Conservation (phyloP, 1,284 basidiomycete species). For the Apiotrichum akiyoshidainum region DNA sequence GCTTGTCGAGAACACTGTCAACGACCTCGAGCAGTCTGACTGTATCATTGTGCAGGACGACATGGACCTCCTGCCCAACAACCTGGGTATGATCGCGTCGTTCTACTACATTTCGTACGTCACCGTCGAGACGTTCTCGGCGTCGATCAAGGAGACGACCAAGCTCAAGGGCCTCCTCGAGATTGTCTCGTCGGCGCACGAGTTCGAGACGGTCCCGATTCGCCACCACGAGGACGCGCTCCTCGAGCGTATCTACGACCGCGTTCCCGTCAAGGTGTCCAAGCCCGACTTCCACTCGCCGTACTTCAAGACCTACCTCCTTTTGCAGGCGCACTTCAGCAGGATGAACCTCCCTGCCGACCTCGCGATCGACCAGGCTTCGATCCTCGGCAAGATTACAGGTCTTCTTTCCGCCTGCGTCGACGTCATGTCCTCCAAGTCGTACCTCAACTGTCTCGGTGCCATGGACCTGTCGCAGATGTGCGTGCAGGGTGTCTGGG, state of each 20-base stretch:
- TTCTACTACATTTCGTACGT: slow-evolving; percentile 69
- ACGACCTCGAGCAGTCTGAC: slow-evolving; percentile 87
- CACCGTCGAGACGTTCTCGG: slow-evolving; percentile 92
- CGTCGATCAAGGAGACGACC: slow-evolving; percentile 93
- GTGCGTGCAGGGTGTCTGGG: slow-evolving; percentile 98
- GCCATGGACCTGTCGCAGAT: slow-evolving; percentile 99
- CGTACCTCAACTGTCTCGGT: slow-evolving; percentile 86
- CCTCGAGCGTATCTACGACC: slow-evolving; percentile 85
- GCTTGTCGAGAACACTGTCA: slow-evolving; percentile 87
- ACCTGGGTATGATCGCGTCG: slow-evolving; percentile 92
- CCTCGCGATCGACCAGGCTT: slow-evolving; percentile 81
- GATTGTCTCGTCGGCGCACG: slow-evolving; percentile 91
- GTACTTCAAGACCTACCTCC: slow-evolving; percentile 96
- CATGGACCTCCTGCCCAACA: slow-evolving; percentile 87
- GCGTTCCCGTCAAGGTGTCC: slow-evolving; percentile 90
- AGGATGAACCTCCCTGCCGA: slow-evolving; percentile 87
- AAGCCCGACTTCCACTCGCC: slow-evolving; percentile 87
- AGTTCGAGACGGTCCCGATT: slow-evolving; percentile 93
- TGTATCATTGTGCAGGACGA: slow-evolving; percentile 91
- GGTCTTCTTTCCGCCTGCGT: slow-evolving; percentile 89
- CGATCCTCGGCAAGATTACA: slow-evolving; percentile 84
- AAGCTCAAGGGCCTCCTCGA: slow-evolving; percentile 95
- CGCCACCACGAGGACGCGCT: slow-evolving; percentile 82
- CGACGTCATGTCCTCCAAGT: slow-evolving; percentile 96
- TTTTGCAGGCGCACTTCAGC: slow-evolving; percentile 95